phyloP scores from a whole-genome alignment of 129 eudicot genomes.

The Lactuca sativa region DNA sequence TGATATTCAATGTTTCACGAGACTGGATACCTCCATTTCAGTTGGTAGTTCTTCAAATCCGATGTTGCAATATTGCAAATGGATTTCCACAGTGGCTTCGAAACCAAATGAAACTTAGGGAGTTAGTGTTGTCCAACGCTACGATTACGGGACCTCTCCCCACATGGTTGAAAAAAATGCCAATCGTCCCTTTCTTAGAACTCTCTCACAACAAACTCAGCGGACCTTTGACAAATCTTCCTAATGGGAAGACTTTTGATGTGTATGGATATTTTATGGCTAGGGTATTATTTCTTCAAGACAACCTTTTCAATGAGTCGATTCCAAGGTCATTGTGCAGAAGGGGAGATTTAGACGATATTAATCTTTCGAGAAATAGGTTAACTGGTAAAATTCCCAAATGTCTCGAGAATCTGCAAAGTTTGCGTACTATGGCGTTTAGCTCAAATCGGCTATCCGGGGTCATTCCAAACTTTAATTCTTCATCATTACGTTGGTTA shows the following conservation, averaged over 20 bases:
- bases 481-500: neutral
- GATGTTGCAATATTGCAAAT: constrained; percentile 14
- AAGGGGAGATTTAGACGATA: neutral
- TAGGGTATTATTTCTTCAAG: neutral
- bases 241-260: neutral
- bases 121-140: constrained; percentile 9
- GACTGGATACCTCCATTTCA: too few relatives aligned
- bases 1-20: too few relatives aligned
- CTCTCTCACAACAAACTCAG: too few relatives aligned
- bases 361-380: constrained; percentile 29
- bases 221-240: neutral
- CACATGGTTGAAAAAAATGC: too few relatives aligned
- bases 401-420: constrained; percentile 14
- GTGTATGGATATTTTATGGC: neutral
- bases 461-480: neutral
- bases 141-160: constrained; percentile 10
- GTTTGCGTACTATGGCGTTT: neutral
- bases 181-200: too few relatives aligned
- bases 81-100: constrained; percentile 29
- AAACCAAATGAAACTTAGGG: constrained; percentile 6
- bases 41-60: neutral
- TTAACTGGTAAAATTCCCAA: constrained; percentile 33
- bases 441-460: constrained; percentile 27
- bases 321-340: constrained; percentile 20
- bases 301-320: constrained; percentile 20